Evolutionary conservation across 306 rosid species (phyloP).

Genomic region (Cicer arietinum): DNA sequence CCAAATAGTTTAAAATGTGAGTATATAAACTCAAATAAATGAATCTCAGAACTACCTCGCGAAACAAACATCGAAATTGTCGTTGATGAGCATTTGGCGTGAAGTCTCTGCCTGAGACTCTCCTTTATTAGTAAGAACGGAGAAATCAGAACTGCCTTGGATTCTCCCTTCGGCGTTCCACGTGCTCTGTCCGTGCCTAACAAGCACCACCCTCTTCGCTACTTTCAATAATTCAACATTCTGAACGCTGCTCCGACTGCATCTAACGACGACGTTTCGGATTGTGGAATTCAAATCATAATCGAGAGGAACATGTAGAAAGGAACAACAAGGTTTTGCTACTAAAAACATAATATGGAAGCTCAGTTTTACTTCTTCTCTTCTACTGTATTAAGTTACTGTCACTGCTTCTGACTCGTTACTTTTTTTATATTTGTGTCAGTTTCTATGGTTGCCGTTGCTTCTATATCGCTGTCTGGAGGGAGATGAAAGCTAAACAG

Average conservation of each 20-base stretch:
- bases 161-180: constrained; percentile 97
- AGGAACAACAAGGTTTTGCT: constrained; percentile 28
- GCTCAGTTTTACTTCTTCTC: not conserved
- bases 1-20: no score
- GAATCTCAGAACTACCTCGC: constrained; percentile 50
- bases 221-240: constrained; percentile 43
- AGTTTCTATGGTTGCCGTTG: constrained; percentile 49
- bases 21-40: no score
- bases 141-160: constrained; percentile 92
- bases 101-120: constrained; percentile 91
- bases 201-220: constrained; percentile 83
- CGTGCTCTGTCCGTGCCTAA: constrained; percentile 95
- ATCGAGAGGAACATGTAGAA: not conserved
- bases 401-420: not conserved
- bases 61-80: constrained; percentile 79
- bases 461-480: constrained; percentile 34
- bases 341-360: constrained; percentile 18
- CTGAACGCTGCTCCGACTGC: constrained; percentile 55
- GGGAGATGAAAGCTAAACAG: constrained; percentile 41
- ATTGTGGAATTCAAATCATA: constrained; percentile 13
- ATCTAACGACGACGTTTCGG: constrained; percentile 44
- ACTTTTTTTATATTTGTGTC: no score
- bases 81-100: constrained; percentile 80
- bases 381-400: not conserved
- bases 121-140: constrained; percentile 85